Conservation (phyloP, 78 protist genomes). For the Corallochytrium limacisporum region DNA sequence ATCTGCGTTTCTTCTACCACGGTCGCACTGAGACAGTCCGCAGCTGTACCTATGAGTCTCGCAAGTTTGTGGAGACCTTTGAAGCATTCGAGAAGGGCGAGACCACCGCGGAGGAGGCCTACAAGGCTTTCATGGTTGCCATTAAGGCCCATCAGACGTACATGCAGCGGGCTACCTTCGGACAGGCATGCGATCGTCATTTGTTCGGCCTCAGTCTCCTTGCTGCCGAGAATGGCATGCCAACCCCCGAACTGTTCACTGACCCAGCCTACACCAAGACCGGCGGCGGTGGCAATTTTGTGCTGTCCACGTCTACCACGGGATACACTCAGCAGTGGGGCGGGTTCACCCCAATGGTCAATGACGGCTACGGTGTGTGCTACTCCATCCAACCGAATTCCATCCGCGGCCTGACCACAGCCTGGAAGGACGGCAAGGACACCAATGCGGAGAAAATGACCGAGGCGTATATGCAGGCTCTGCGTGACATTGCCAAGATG, state of each 20-base stretch:
- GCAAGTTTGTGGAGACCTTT: background rate
- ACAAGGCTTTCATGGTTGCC: background rate
- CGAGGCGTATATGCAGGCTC: too few species aligned
- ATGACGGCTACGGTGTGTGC: conserved; percentile 15
- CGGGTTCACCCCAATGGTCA: conserved; percentile 10
- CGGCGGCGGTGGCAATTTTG: background rate
- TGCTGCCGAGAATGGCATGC: background rate
- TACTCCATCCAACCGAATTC: background rate
- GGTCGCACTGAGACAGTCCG: conserved; percentile 24
- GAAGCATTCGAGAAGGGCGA: too few species aligned
- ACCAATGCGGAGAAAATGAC: too few species aligned
- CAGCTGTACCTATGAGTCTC: background rate
- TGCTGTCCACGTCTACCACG: background rate
- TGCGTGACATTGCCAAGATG: too few species aligned
- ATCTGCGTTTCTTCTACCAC: conserved; percentile 12
- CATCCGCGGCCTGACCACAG: background rate
- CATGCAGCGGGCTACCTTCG: background rate
- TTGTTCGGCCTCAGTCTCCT: background rate
- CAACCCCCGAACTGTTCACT: background rate
- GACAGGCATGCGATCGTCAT: background rate
- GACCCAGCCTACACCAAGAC: background rate
- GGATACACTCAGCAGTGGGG: conserved; percentile 2
- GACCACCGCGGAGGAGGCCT: too few species aligned
- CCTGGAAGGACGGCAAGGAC: background rate
- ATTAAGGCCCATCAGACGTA: background rate